Conservation (phyloP, 768 basidiomycete genomes). For the Kwoniella pini region DNA sequence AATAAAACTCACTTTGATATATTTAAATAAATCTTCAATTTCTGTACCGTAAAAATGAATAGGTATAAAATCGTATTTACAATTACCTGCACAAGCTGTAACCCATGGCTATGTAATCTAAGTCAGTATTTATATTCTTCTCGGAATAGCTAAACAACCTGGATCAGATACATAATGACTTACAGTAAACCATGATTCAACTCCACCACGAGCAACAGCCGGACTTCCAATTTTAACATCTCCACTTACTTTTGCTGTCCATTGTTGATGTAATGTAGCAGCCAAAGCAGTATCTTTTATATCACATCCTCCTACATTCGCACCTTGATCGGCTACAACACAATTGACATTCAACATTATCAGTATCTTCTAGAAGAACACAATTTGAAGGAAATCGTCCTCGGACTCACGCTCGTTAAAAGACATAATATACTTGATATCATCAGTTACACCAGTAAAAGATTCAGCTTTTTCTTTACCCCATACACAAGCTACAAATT, state of each 20-base stretch:
- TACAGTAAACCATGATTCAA: constrained; percentile 37
- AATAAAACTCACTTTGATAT: constrained; percentile 26
- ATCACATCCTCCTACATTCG: constrained; percentile 28
- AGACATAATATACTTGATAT: constrained; percentile 32
- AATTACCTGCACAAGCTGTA: constrained; percentile 41
- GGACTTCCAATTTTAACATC: constrained; percentile 39
- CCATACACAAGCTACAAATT: constrained; percentile 38
- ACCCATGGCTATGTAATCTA: constrained; percentile 32
- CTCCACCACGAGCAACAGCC: constrained; percentile 41
- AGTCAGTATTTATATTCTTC: neutral
- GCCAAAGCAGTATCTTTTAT: constrained; percentile 29
- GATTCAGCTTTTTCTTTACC: constrained; percentile 10
- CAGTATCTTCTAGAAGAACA: neutral
- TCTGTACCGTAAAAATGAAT: constrained; percentile 48
- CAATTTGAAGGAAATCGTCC: neutral
- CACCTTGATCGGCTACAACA: constrained; percentile 24
- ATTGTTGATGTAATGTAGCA: constrained; percentile 31
- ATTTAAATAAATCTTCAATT: constrained; percentile 29
- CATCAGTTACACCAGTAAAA: constrained; percentile 7
- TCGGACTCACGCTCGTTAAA: constrained; percentile 50
- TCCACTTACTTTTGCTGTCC: constrained; percentile 24
- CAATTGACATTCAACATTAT: neutral
- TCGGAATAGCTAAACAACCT: neutral
- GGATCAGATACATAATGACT: constrained; percentile 17
- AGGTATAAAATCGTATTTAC: constrained; percentile 46